These are phyloP conservation scores for Lasiodiplodia citricola DNA, from an alignment of 2,329 filamentous ascomycete genomes.

Conservation along the genomic window DNA sequence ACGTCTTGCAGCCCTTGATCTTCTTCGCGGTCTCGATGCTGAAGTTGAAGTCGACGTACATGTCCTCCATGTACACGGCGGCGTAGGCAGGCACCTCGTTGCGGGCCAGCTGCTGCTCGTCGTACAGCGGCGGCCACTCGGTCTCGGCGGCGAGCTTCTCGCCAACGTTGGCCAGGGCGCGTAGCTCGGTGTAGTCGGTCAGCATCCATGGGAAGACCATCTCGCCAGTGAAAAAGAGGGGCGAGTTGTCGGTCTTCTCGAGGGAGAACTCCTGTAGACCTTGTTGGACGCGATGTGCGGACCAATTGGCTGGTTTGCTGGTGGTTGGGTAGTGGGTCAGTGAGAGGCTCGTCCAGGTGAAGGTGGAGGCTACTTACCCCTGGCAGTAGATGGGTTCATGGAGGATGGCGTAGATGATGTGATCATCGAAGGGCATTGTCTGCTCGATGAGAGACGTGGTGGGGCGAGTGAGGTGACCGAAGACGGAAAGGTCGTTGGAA, in stretches of 20 bases:
- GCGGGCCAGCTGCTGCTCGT: constrained; percentile 70
- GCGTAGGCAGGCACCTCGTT: constrained; percentile 89
- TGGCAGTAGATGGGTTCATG: constrained; percentile 90
- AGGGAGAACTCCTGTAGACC: constrained; percentile 55
- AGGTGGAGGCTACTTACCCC: constrained; percentile 55
- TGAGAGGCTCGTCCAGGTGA: constrained; percentile 31
- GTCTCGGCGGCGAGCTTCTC: constrained; percentile 70
- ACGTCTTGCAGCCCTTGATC: constrained; percentile 79
- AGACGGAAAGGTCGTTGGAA: constrained; percentile 73
- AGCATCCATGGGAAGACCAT: constrained; percentile 89
- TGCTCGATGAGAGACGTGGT: constrained; percentile 73
- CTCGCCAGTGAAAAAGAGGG: constrained; percentile 84
- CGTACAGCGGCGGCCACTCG: constrained; percentile 79
- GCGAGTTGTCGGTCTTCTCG: constrained; percentile 50
- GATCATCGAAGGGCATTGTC: constrained; percentile 72
- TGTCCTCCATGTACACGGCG: constrained; percentile 82
- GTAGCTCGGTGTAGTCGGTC: constrained; percentile 77
- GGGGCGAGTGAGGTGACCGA: constrained; percentile 75
- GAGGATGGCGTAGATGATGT: constrained; percentile 82
- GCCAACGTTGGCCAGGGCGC: constrained; percentile 70
- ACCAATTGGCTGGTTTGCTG: constrained; percentile 61
- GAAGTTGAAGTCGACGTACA: constrained; percentile 85
- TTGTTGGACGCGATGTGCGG: constrained; percentile 69
- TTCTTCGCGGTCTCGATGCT: constrained; percentile 74
- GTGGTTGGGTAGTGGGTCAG: neutral